These are phyloP conservation scores for Nasturtium officinale DNA, from an alignment of 345 rosid genomes.

Conservation along the genomic window DNA sequence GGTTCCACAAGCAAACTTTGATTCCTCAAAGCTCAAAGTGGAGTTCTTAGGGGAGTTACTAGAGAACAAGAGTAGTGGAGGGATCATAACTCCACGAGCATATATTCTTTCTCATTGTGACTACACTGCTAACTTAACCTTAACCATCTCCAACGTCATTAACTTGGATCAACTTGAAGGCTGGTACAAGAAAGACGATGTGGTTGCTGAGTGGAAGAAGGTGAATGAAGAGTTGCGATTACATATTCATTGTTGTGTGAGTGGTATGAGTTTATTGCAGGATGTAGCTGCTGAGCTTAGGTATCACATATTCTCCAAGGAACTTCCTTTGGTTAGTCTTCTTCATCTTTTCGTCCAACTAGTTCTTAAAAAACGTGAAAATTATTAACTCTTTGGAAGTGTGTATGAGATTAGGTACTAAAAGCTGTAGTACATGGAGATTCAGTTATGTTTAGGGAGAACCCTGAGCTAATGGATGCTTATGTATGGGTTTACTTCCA, in stretches of 20 bases:
- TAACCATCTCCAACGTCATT: conserved; percentile 76
- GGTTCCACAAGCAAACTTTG: conserved; percentile 82
- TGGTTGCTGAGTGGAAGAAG: conserved; percentile 92
- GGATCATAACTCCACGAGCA: conserved; percentile 63
- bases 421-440: conserved; percentile 82
- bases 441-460: conserved; percentile 61
- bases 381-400: not conserved
- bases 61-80: conserved; percentile 42
- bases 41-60: conserved; percentile 49
- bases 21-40: conserved; percentile 82
- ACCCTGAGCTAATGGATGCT: conserved; percentile 74
- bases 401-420: conserved; percentile 58
- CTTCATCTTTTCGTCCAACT: not conserved
- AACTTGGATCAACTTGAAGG: conserved; percentile 83
- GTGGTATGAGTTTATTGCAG: conserved; percentile 65
- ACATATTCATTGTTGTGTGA: conserved; percentile 79
- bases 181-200: conserved; percentile 88
- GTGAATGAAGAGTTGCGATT: conserved; percentile 61
- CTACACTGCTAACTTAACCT: conserved; percentile 82
- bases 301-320: conserved; percentile 92
- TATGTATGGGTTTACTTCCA: conserved; percentile 85
- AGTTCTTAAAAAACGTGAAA: not conserved
- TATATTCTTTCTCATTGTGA: conserved; percentile 93
- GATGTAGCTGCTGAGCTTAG: conserved; percentile 88
- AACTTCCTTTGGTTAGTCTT: conserved; percentile 76